These are phyloP conservation scores for Teunomyces tritomae DNA, from an alignment of 805 yeast genomes.

Conservation along the genomic window DNA sequence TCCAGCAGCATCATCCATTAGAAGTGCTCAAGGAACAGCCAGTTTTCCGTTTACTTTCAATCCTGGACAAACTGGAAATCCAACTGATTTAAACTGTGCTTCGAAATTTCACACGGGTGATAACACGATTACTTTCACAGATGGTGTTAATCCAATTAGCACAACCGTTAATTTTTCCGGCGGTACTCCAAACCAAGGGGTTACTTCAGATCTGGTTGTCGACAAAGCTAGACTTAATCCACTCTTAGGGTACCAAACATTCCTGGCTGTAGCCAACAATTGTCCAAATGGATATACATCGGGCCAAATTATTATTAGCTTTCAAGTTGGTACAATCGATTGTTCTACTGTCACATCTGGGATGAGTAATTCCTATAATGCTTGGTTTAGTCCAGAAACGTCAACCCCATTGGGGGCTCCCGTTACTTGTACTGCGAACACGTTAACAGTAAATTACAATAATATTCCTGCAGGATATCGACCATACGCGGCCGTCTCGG, in stretches of 20 bases:
- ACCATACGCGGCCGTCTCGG: conserved; percentile 12
- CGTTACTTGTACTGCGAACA: conserved; percentile 12
- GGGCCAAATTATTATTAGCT: conserved; percentile 18
- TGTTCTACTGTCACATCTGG: conserved; percentile 17
- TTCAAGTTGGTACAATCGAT: conserved; percentile 13
- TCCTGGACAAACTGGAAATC: conserved; percentile 3
- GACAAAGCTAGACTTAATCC: not conserved
- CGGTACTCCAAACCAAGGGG: not conserved
- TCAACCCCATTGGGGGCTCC: conserved; percentile 5
- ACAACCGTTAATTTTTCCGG: not conserved
- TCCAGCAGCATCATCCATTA: not conserved
- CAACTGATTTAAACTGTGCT: conserved; percentile 15
- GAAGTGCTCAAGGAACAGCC: conserved; percentile 4
- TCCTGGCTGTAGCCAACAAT: conserved; percentile 10
- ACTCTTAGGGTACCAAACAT: not conserved
- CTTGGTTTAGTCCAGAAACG: conserved; percentile 15
- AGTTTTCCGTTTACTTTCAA: conserved; percentile 21
- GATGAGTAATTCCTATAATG: conserved; percentile 18
- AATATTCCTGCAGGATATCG: conserved; percentile 27
- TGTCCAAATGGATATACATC: conserved; percentile 18
- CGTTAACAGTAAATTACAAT: conserved; percentile 8
- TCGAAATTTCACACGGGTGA: conserved; percentile 14
- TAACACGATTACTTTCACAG: conserved; percentile 15
- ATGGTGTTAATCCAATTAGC: conserved; percentile 8
- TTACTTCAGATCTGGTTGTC: not conserved